Evolutionary conservation across 306 rosid genomes (phyloP).

Genomic region (Vigna radiata): DNA sequence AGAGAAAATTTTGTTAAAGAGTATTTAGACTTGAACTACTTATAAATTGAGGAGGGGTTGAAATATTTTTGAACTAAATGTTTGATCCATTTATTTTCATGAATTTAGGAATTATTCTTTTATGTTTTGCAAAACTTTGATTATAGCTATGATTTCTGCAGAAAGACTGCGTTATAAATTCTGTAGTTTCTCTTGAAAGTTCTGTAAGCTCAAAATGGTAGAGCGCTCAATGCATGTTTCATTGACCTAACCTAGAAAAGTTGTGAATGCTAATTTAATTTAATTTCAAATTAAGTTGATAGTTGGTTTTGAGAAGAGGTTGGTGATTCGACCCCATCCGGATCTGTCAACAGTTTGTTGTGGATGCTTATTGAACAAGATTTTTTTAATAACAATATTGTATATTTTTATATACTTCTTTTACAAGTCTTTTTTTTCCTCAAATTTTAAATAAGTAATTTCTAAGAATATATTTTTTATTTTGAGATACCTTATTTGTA

Average conservation of each 20-base stretch:
- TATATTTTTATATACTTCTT: too few species aligned
- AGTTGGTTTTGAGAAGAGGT: conserved; percentile 51
- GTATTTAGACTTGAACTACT: too few species aligned
- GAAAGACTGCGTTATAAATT: background rate
- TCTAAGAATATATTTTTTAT: too few species aligned
- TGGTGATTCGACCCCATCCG: conserved; percentile 79
- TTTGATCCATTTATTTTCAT: background rate
- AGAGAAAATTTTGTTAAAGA: too few species aligned
- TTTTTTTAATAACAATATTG: too few species aligned
- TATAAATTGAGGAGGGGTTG: background rate
- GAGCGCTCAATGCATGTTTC: background rate
- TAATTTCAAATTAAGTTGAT: background rate
- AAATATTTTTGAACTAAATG: too few species aligned
- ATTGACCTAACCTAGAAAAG: background rate
- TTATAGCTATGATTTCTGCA: too few species aligned
- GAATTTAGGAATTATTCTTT: background rate
- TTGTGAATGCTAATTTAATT: background rate
- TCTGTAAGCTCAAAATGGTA: background rate
- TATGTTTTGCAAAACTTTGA: background rate
- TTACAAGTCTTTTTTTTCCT: too few species aligned
- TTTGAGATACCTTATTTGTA: too few species aligned
- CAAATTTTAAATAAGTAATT: too few species aligned
- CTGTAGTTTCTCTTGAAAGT: background rate
- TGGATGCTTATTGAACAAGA: background rate
- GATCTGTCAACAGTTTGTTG: conserved; percentile 42